These are phyloP conservation scores for Pythium chondricola DNA, from an alignment of 352 stramenopile species.

Conservation along the genomic window DNA sequence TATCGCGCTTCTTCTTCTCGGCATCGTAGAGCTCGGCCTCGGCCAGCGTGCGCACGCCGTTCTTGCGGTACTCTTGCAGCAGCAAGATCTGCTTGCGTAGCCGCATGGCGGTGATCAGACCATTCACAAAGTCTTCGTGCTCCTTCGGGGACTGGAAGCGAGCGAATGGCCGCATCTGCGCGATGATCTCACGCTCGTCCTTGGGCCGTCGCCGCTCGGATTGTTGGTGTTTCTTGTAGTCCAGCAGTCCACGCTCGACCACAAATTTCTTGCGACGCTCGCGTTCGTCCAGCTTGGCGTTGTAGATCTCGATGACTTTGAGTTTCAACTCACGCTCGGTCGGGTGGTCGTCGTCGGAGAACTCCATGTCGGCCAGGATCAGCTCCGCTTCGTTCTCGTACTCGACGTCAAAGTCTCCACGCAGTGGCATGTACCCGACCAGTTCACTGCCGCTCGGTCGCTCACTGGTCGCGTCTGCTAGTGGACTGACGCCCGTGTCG, in stretches of 20 bases:
- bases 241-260: slow-evolving; percentile 83
- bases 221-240: slow-evolving; percentile 94
- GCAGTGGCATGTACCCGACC: slow-evolving; percentile 94
- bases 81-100: slow-evolving; percentile 95
- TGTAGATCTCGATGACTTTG: slow-evolving; percentile 96
- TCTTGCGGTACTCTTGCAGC: slow-evolving; percentile 94
- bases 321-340: slow-evolving; percentile 93
- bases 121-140: slow-evolving; percentile 90
- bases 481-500: slow-evolving; percentile 10
- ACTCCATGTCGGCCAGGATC: slow-evolving; percentile 95
- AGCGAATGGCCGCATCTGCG: slow-evolving; percentile 92
- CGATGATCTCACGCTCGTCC: slow-evolving; percentile 93
- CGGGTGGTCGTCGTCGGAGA: slow-evolving; percentile 86
- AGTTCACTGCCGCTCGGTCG: slow-evolving; percentile 48
- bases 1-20: slow-evolving; percentile 91
- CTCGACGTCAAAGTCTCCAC: slow-evolving; percentile 97
- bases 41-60: slow-evolving; percentile 90
- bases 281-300: slow-evolving; percentile 92
- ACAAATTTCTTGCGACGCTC: slow-evolving; percentile 91
- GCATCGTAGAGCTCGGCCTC: slow-evolving; percentile 94
- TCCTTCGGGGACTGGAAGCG: slow-evolving; percentile 92
- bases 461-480: slow-evolving; percentile 10
- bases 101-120: slow-evolving; percentile 86
- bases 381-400: slow-evolving; percentile 97
- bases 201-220: slow-evolving; percentile 87